Conservation (phyloP, 768 basidiomycete species). For the Chalciporus chontae region DNA sequence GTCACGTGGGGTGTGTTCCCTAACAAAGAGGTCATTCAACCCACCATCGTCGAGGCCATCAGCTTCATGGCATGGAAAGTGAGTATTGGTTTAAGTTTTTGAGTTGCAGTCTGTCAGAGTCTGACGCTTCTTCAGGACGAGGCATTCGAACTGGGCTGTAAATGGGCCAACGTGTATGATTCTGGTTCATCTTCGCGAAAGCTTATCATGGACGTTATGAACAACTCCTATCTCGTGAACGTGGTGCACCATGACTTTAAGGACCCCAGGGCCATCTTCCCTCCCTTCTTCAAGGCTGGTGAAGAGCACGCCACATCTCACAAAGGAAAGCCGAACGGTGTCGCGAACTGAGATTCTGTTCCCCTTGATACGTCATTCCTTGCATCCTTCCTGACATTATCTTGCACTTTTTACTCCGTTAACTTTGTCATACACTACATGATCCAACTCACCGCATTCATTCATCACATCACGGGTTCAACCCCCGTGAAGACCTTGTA, state of each 20-base stretch:
- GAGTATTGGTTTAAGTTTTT: slow-evolving; percentile 12
- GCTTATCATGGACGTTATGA: slow-evolving; percentile 76
- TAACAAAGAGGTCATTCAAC: slow-evolving; percentile 93
- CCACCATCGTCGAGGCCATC: slow-evolving; percentile 94
- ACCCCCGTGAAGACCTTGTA: slow-evolving; percentile 63
- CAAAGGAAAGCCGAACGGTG: slow-evolving; percentile 38
- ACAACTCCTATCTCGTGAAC: slow-evolving; percentile 83
- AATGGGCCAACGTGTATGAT: slow-evolving; percentile 90
- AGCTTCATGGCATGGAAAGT: slow-evolving; percentile 99
- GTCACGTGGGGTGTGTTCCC: slow-evolving; percentile 99
- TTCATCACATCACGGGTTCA: slow-evolving; percentile 68
- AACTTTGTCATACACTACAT: slow-evolving; percentile 1
- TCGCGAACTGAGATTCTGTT: slow-evolving; percentile 18
- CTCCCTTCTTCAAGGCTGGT: slow-evolving; percentile 78
- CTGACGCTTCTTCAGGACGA: slow-evolving; percentile 64
- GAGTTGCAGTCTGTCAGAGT: neutral
- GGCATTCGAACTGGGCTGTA: slow-evolving; percentile 86
- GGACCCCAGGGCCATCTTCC: slow-evolving; percentile 78
- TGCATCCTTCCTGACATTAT: neutral
- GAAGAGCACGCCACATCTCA: slow-evolving; percentile 49
- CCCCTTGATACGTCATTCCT: neutral
- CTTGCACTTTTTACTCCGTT: slow-evolving; percentile 1
- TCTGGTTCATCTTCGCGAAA: slow-evolving; percentile 68
- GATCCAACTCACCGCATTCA: slow-evolving; percentile 31
- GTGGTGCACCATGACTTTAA: slow-evolving; percentile 97